Evolutionary conservation across 202 grass and related monocot genomes (phyloP).

Genomic region (Eragrostis tef): DNA sequence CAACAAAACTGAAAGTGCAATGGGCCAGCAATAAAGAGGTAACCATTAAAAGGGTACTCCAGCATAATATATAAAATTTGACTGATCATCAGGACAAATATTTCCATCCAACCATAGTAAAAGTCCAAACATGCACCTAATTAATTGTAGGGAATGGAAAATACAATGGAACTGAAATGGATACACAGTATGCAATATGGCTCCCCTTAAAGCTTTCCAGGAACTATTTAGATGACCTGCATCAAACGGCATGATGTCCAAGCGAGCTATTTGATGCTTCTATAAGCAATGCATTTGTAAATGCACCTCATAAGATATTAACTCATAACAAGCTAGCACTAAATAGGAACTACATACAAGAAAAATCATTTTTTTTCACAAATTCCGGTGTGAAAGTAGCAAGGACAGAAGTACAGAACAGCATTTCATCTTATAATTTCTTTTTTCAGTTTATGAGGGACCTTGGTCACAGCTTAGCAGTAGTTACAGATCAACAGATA

Average conservation of each 20-base stretch:
- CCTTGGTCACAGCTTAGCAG: background rate
- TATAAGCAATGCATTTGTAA: too few relatives aligned
- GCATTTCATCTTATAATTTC: background rate
- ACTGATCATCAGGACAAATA: background rate
- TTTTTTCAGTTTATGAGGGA: background rate
- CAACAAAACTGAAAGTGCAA: conserved; percentile 5
- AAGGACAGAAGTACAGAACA: background rate
- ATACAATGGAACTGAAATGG: background rate
- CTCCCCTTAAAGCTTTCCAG: background rate
- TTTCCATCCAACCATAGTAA: background rate
- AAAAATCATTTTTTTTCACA: background rate
- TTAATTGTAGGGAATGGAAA: conserved; percentile 3
- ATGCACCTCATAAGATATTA: background rate
- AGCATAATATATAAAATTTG: background rate
- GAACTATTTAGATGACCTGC: conserved; percentile 10
- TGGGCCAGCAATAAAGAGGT: background rate
- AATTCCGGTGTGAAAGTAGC: background rate
- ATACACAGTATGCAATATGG: conserved; percentile 6
- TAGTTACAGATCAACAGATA: conserved; percentile 1
- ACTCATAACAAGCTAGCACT: conserved; percentile 2
- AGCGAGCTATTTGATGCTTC: background rate
- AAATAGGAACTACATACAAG: background rate
- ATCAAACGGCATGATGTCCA: background rate
- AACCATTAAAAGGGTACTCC: conserved; percentile 1
- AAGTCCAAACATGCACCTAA: background rate